Evolutionary conservation across 331 rosid species (phyloP), one percentile per base, ranked within the genome.

Genomic region (Malus hybrid): DNA sequence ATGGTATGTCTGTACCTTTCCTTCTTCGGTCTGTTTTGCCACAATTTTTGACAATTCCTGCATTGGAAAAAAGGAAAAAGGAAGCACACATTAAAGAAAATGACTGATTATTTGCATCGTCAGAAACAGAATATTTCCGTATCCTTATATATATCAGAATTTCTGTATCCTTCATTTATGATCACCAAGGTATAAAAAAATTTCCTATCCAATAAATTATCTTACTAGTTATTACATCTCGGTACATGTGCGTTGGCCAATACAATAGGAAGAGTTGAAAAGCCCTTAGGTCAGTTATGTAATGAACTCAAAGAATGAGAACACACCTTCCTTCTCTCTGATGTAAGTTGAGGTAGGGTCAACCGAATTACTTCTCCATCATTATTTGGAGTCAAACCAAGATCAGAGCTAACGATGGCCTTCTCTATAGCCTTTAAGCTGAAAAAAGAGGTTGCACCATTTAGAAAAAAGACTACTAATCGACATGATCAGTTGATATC

Each of bases 371-470:
- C 78, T 15, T 95, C 97, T 74, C 99, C 99, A 72, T 95, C 97
- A 62, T 95, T 95, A 80, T 92, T 95, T 60, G 99, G 99, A 71
- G 99, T 92, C 93, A 95, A 46, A 69, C 97, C 93, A 77, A 95
- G 84, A 88, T 89, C 70, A 83, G 99, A 95, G 83, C 69, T 82
- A 71, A 92, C 97, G 65, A 95, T 89, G 74, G 99, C 97, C 86
- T 95, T 95, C 90, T 95, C 99, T 64, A 95, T 95, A 63, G 86
- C 80, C 85, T 95, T 95, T 84, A 95, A 86, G 86, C 99, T 95
- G 88, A 77, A 78, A 82, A 46, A 19, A 59, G n/a, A 2, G 15
- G 60, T 6, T 28, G 19, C 14, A 54, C 0, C 39, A 18, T 14
- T 39, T 46, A 73, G 57, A 42, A 34, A 60, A 15, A 44, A 4